Base-by-base conservation (phyloP, 2,329 filamentous ascomycete species). In the Diplodia seriata region DNA sequence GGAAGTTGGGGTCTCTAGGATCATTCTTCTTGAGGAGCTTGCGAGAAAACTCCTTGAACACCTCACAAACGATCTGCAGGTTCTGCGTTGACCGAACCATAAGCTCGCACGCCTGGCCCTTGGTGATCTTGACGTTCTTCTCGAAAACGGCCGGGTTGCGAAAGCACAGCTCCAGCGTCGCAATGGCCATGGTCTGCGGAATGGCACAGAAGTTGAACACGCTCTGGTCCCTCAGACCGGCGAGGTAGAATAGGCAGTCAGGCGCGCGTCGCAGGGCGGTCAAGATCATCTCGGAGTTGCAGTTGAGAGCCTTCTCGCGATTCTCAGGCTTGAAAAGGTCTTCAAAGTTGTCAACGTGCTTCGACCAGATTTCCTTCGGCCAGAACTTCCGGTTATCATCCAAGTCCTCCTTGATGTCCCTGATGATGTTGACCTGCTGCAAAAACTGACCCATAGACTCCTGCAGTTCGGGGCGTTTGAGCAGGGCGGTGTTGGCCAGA, bases 171-270 rank as follows among this genome's bases (percentile, higher is more conserved):
- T 97, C 94, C 51, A 98, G 83, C 0, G 94, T 98, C 9, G 95
- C 94, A 78, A 99, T 97, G 65, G 94, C 95, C 95, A 99, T 99
- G 71, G 89, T 85, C 80, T 99, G 95, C 2, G 95, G 95, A 71
- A 99, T 99, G 68, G 94, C 94, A 57, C 93, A 93, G 79, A 99
- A 99, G 85, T 99, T 99, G 88, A 99, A 99, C 31, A 97, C 93
- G 77, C 93, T 97, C 83, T 99, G 95, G 77, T 99, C 95, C 72
- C 90, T 90, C 71, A 99, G 88, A 56, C 92, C 95, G 5, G 94
- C 94, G 83, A 99, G 93, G 82, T 98, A 99, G 84, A 94, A 97
- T n/a, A 99, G 82, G 77, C 94, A 98, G 76, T 98, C 93, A 71
- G 97, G 93, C 4, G 87, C 91, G 73, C 97, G 91, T 76, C 89